phyloP scores from a whole-genome alignment of 257 asterid species.

The Buddleja alternifolia region DNA sequence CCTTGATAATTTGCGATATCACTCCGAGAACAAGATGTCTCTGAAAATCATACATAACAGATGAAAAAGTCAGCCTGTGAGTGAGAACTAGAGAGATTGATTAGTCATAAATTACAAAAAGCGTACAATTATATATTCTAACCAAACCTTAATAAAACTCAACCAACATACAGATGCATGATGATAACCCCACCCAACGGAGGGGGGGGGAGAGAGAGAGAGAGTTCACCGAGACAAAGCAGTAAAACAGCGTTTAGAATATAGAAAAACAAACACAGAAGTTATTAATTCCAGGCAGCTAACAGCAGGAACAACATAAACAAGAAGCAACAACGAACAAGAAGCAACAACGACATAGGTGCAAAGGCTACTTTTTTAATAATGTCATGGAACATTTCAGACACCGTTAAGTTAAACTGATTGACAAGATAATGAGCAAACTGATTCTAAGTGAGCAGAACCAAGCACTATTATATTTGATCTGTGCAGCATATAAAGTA shows the following conservation, averaged over 20 bases:
- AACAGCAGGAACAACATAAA: constrained; percentile 6
- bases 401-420: neutral
- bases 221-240: constrained; percentile 9
- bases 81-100: constrained; percentile 18
- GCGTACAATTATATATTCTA: constrained; percentile 2
- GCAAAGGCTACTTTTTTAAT: neutral
- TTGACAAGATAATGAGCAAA: constrained; percentile 2
- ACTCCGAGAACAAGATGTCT: constrained; percentile 98
- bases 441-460: neutral
- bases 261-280: neutral
- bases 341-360: too few relatives aligned
- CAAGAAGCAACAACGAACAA: constrained; percentile 7
- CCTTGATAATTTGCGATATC: constrained; percentile 98
- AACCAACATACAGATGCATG: neutral
- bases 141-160: constrained; percentile 20
- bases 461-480: neutral
- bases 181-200: neutral
- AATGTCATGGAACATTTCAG: constrained; percentile 13
- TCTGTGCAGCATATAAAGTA: constrained; percentile 4
- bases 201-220: neutral
- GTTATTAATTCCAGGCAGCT: neutral
- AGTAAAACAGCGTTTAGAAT: neutral
- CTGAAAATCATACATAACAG: constrained; percentile 52
- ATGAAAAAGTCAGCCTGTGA: constrained; percentile 32
- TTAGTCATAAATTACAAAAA: neutral